These are phyloP conservation scores for Gonapodya sp. DNA, from an alignment of 192 early-diverging fungal species.

Conservation along the genomic window DNA sequence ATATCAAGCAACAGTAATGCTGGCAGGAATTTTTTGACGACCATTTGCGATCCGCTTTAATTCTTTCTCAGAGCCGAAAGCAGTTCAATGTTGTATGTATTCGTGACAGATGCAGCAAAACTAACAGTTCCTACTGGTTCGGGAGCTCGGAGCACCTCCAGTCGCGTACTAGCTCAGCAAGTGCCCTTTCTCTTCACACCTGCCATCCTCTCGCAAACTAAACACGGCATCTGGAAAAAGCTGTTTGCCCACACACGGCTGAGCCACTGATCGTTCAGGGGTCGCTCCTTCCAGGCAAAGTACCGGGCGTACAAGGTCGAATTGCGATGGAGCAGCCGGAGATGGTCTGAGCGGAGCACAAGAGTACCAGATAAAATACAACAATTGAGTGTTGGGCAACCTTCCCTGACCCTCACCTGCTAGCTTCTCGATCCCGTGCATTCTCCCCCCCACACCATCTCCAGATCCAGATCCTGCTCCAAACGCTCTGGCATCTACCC, in stretches of 20 bases:
- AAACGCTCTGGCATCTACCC: background rate
- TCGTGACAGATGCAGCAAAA: no score
- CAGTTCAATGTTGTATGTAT: no score
- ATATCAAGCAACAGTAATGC: no score
- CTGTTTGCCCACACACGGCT: background rate
- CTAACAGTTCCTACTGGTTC: no score
- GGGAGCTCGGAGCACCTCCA: no score
- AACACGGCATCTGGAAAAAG: background rate
- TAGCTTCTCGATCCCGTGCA: background rate
- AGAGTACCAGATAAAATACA: background rate
- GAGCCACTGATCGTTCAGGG: background rate
- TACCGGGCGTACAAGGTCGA: background rate
- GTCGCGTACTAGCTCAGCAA: no score
- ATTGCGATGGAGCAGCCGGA: background rate
- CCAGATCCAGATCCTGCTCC: background rate
- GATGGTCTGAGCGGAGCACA: background rate
- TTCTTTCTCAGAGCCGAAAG: no score
- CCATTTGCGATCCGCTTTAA: no score
- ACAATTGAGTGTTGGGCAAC: background rate
- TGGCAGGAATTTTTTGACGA: no score
- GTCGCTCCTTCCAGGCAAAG: background rate
- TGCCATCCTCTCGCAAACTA: background rate
- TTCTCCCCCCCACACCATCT: background rate
- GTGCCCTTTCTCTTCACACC: background rate
- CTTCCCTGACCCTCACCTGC: background rate